phyloP scores from a whole-genome alignment of 345 rosid species.

The Melastoma malabathricum region DNA sequence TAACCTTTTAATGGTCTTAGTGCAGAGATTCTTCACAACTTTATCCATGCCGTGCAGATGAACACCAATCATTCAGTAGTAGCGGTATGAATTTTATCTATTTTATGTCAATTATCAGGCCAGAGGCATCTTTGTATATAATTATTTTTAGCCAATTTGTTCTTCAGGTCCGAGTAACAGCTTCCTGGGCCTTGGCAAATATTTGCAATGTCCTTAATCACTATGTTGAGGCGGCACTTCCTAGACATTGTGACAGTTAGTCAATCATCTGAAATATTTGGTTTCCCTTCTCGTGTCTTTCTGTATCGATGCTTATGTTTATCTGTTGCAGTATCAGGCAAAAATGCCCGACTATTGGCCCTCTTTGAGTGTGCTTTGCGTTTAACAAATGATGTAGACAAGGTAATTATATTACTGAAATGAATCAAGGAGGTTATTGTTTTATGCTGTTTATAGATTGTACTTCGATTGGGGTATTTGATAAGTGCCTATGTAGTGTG shows the following conservation, averaged over 20 bases:
- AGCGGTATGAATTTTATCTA: slow-evolving; percentile 33
- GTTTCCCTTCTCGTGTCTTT: slow-evolving; percentile 1
- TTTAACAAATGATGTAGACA: slow-evolving; percentile 77
- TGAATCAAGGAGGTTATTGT: neutral
- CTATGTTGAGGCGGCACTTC: slow-evolving; percentile 28
- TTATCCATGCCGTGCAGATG: slow-evolving; percentile 60
- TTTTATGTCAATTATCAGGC: slow-evolving; percentile 6
- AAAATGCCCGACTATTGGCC: slow-evolving; percentile 16
- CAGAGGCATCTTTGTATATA: slow-evolving; percentile 9
- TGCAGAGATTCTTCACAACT: slow-evolving; percentile 58
- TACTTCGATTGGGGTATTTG: too few relatives aligned
- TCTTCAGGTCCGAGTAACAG: slow-evolving; percentile 70
- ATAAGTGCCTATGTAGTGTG: too few relatives aligned
- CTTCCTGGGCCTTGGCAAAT: slow-evolving; percentile 96
- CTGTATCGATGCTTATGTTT: slow-evolving; percentile 4
- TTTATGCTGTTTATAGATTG: too few relatives aligned
- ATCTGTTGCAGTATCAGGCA: slow-evolving; percentile 25
- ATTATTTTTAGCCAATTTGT: slow-evolving; percentile 11
- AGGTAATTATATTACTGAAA: slow-evolving; percentile 35
- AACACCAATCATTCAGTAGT: slow-evolving; percentile 56
- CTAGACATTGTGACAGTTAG: slow-evolving; percentile 23
- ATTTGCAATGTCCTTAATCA: slow-evolving; percentile 64
- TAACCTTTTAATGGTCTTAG: slow-evolving; percentile 41
- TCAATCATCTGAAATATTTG: neutral
- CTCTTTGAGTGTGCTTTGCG: slow-evolving; percentile 62